Percentiles rank a stretch among this genome's conserved stretches.
phyloP scores from a whole-genome alignment of 2,329 filamentous ascomycete genomes.

The Penicillium sp. region DNA sequence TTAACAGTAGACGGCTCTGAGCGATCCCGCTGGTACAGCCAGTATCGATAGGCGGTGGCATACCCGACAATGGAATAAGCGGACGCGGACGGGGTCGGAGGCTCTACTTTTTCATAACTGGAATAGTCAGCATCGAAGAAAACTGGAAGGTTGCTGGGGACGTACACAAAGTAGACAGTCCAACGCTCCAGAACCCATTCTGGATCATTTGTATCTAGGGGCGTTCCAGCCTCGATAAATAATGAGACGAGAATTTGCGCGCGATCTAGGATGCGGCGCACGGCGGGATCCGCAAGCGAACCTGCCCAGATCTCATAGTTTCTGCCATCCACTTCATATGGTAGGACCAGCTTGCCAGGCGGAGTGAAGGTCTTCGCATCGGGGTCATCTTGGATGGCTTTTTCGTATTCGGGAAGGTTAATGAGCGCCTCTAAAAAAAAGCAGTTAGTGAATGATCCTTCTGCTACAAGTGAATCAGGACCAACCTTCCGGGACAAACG shows the following conservation, averaged over 20 bases:
- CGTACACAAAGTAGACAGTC: constrained; percentile 83
- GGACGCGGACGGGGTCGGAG: constrained; percentile 44
- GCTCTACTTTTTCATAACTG: constrained; percentile 52
- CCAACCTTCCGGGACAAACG: constrained; percentile 63
- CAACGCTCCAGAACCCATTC: constrained; percentile 73
- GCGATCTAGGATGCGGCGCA: constrained; percentile 67
- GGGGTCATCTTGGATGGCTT: constrained; percentile 46
- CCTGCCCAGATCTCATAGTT: constrained; percentile 82
- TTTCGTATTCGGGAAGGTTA: constrained; percentile 56
- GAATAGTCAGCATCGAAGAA: constrained; percentile 15
- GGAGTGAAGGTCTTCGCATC: constrained; percentile 55
- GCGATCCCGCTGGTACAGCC: constrained; percentile 45
- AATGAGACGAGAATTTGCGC: constrained; percentile 78
- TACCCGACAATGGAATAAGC: constrained; percentile 84
- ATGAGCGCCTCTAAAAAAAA: constrained; percentile 58
- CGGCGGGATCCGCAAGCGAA: constrained; percentile 61
- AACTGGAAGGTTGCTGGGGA: constrained; percentile 2
- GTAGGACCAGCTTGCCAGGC: constrained; percentile 65
- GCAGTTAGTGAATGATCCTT: background rate
- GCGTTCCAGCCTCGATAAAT: constrained; percentile 88
- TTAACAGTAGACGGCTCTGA: constrained; percentile 38
- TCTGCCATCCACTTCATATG: constrained; percentile 56
- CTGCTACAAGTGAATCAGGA: constrained; percentile 10
- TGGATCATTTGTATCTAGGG: constrained; percentile 63
- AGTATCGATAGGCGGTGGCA: constrained; percentile 84